Evolutionary conservation across 306 rosid species (phyloP).

Genomic region (Lathyrus tuberosus): DNA sequence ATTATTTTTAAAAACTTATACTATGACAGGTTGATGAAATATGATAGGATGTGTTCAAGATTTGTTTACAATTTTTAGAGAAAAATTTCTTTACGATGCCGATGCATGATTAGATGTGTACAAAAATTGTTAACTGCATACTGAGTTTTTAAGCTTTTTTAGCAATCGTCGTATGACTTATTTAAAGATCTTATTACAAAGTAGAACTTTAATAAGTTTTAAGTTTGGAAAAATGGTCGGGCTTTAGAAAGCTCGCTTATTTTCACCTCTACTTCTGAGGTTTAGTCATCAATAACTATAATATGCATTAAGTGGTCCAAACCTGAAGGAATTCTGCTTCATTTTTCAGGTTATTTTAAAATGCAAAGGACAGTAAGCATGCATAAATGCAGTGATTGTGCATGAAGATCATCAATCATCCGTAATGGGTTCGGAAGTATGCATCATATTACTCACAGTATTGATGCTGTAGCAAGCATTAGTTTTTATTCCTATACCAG

Average conservation of each 20-base stretch:
- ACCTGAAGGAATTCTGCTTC: conserved; percentile 34
- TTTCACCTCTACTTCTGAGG: conserved; percentile 1
- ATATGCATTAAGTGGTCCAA: conserved; percentile 1
- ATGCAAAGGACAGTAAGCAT: conserved; percentile 30
- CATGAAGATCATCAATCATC: conserved; percentile 36
- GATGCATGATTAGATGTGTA: too few species aligned
- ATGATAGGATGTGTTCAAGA: neutral
- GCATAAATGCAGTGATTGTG: conserved; percentile 19
- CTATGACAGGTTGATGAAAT: too few species aligned
- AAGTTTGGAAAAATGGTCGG: neutral
- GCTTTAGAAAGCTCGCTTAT: neutral
- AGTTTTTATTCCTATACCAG: conserved; percentile 31
- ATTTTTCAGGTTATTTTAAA: conserved; percentile 47
- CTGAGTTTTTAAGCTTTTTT: neutral
- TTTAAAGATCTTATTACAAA: conserved; percentile 2
- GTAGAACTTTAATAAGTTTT: neutral
- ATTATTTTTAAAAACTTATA: neutral
- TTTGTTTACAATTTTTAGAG: neutral
- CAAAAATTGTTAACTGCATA: neutral
- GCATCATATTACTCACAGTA: conserved; percentile 18
- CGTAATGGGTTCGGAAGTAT: conserved; percentile 17
- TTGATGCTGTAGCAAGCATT: conserved; percentile 17
- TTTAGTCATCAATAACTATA: conserved; percentile 4
- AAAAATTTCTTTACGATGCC: too few species aligned
- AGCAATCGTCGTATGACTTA: neutral